Evolutionary conservation across 78 protist genomes (phyloP).

Genomic region (Dictyostelium purpureum): DNA sequence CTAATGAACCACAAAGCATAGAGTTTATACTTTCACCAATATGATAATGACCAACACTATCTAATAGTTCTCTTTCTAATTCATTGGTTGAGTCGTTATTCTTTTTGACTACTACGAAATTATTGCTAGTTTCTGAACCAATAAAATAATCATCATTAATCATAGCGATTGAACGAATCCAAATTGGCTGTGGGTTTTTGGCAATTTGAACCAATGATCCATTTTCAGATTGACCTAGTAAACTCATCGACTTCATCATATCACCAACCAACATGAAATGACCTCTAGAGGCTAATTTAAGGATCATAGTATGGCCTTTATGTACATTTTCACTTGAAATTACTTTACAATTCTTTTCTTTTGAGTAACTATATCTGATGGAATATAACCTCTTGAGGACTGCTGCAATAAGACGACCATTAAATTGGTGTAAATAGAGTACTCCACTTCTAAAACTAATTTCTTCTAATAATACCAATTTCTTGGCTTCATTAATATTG

Average conservation of each 20-base stretch:
- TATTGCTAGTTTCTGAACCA: slow-evolving; percentile 88
- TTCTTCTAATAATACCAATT: slow-evolving; percentile 29
- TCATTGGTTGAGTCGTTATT: slow-evolving; percentile 86
- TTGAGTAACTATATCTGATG: not conserved
- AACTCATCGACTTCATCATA: slow-evolving; percentile 87
- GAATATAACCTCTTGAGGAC: slow-evolving; percentile 63
- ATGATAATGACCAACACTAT: slow-evolving; percentile 86
- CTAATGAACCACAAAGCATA: slow-evolving; percentile 77
- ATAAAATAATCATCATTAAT: slow-evolving; percentile 90
- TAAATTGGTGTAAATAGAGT: slow-evolving; percentile 51
- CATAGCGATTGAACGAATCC: slow-evolving; percentile 84
- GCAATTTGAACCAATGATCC: slow-evolving; percentile 75
- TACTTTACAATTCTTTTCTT: slow-evolving; percentile 12
- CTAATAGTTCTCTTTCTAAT: slow-evolving; percentile 85
- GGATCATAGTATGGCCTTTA: slow-evolving; percentile 84
- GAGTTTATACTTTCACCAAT: slow-evolving; percentile 89
- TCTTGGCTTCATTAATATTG: not conserved
- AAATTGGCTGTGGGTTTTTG: slow-evolving; percentile 64
- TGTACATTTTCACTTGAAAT: slow-evolving; percentile 53
- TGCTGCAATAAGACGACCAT: slow-evolving; percentile 87
- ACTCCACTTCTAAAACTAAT: slow-evolving; percentile 51
- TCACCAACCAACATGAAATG: slow-evolving; percentile 95
- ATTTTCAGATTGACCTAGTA: slow-evolving; percentile 30
- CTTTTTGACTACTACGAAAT: slow-evolving; percentile 52
- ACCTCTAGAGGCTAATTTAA: slow-evolving; percentile 79